A percentile compares a stretch with the other conserved stretches of the same genome.
These are phyloP conservation scores for Sporobolomyces phaffii DNA, from an alignment of 768 basidiomycete genomes.

Conservation along the genomic window DNA sequence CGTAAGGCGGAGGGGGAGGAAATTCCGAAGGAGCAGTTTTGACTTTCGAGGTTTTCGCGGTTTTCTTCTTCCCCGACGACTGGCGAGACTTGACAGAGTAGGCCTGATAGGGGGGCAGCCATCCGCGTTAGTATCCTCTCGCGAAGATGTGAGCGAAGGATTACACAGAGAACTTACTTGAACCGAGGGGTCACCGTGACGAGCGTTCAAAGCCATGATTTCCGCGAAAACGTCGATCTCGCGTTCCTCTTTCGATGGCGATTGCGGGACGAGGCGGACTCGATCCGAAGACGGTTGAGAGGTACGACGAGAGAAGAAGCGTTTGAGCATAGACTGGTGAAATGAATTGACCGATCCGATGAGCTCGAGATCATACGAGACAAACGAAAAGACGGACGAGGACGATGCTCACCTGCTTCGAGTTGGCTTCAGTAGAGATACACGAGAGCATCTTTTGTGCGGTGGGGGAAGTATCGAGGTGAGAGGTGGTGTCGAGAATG, in stretches of 20 bases:
- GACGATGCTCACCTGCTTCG: not conserved
- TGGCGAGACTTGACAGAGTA: not conserved
- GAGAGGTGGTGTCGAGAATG: too few relatives aligned
- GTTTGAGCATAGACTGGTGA: not conserved
- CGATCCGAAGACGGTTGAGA: not conserved
- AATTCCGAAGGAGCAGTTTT: not conserved
- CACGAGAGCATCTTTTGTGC: not conserved
- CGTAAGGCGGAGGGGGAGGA: constrained; percentile 6
- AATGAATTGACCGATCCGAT: not conserved
- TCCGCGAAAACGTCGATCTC: not conserved
- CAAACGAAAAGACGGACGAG: not conserved
- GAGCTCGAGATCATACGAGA: too few relatives aligned
- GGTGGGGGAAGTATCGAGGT: not conserved
- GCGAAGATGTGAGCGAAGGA: too few relatives aligned
- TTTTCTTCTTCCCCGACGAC: not conserved
- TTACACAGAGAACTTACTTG: constrained; percentile 12
- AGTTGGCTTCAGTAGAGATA: too few relatives aligned
- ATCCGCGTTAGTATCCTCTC: too few relatives aligned
- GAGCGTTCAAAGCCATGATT: constrained; percentile 22
- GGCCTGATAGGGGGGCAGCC: not conserved
- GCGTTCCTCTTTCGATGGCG: too few relatives aligned
- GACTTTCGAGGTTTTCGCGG: not conserved
- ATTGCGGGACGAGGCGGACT: too few relatives aligned
- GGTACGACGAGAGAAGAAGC: not conserved
- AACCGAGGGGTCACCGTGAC: constrained; percentile 19